Conservation (phyloP, 2,329 filamentous ascomycete genomes). For the Torrubiellomyces zombiae region DNA sequence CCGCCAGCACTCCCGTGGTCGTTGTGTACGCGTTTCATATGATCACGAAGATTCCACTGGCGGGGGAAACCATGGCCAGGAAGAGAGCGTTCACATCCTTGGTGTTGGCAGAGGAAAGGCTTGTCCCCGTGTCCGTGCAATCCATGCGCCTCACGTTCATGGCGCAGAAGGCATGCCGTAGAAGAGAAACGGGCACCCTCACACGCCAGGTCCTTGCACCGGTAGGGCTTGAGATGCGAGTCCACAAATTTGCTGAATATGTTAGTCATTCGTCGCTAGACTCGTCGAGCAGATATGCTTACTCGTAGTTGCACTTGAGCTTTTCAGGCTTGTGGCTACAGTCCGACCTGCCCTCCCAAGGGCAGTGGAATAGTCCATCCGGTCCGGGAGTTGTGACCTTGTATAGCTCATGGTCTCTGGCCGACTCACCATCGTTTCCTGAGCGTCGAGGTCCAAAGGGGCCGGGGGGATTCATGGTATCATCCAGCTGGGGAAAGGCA, state of each 20-base stretch:
- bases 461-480: constrained; percentile 14
- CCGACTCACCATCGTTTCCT: constrained; percentile 37
- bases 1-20: constrained; percentile 29
- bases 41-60: constrained; percentile 89
- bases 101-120: constrained; percentile 76
- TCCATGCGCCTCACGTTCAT: constrained; percentile 89
- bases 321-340: constrained; percentile 90
- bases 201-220: constrained; percentile 75
- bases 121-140: constrained; percentile 91
- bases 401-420: constrained; percentile 54
- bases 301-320: constrained; percentile 99
- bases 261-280: constrained; percentile 8
- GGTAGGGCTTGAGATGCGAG: constrained; percentile 90
- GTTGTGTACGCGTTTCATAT: constrained; percentile 90
- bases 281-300: constrained; percentile 25
- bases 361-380: constrained; percentile 88
- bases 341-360: constrained; percentile 51
- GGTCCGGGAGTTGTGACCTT: constrained; percentile 43
- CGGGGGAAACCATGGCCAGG: constrained; percentile 81
- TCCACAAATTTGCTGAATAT: constrained; percentile 77
- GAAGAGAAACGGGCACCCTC: constrained; percentile 83
- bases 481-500: constrained; percentile 12
- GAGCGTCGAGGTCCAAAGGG: constrained; percentile 29
- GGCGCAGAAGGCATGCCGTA: constrained; percentile 82
- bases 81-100: constrained; percentile 70